Conservation (phyloP, 352 stramenopile genomes). For the Pythium insidiosum region DNA sequence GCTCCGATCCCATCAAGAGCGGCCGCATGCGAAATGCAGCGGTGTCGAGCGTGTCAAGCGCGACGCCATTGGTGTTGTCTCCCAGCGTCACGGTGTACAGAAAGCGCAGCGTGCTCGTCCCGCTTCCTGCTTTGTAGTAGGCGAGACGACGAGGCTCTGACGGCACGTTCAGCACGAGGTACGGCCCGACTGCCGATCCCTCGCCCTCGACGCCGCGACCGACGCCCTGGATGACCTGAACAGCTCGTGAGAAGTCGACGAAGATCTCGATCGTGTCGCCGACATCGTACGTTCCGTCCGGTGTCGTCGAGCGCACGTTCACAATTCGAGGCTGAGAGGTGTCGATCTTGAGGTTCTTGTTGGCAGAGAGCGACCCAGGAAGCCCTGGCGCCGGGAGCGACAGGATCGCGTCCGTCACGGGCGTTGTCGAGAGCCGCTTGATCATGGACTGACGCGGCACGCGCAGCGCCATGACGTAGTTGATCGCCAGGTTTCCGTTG, state of each 20-base stretch:
- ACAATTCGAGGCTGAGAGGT: slow-evolving; percentile 36
- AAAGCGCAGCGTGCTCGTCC: slow-evolving; percentile 35
- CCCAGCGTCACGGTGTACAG: slow-evolving; percentile 28
- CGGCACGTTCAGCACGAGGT: slow-evolving; percentile 45
- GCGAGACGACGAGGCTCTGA: slow-evolving; percentile 26
- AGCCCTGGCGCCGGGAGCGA: slow-evolving; percentile 35
- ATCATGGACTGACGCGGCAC: slow-evolving; percentile 28
- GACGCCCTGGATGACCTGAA: no score
- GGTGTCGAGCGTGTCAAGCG: slow-evolving; percentile 37
- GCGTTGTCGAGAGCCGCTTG: slow-evolving; percentile 35
- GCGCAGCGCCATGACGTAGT: slow-evolving; percentile 41
- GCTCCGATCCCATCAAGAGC: slow-evolving; percentile 18
- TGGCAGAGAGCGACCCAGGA: slow-evolving; percentile 31
- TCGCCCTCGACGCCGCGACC: slow-evolving; percentile 29
- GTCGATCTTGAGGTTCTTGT: slow-evolving; percentile 34
- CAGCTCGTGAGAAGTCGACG: slow-evolving; percentile 61
- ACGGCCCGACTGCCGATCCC: slow-evolving; percentile 25
- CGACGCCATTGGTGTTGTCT: slow-evolving; percentile 31
- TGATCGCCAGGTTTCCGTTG: slow-evolving; percentile 16
- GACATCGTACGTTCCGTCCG: slow-evolving; percentile 59
- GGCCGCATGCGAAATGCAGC: slow-evolving; percentile 33
- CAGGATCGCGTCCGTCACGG: slow-evolving; percentile 28
- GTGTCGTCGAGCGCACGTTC: slow-evolving; percentile 23
- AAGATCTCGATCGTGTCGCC: slow-evolving; percentile 40
- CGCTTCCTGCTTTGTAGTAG: slow-evolving; percentile 40